A percentile compares a stretch with the other conserved stretches of the same genome.
These are phyloP conservation scores for Rhododendron henanense DNA, from an alignment of 148 eudicot genomes.

Conservation along the genomic window DNA sequence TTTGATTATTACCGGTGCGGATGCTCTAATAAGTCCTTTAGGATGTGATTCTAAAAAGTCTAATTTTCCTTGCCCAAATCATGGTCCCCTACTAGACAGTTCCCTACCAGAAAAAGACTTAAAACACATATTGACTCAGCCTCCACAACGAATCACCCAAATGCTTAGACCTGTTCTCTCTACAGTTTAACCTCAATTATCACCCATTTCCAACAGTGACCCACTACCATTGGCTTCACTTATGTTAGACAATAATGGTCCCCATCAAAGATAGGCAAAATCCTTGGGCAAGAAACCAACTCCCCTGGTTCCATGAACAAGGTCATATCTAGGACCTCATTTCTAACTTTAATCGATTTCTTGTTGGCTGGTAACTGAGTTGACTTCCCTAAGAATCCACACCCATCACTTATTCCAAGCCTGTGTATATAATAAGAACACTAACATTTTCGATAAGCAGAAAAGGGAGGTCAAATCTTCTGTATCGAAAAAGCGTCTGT, in stretches of 20 bases:
- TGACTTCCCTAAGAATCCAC: not conserved
- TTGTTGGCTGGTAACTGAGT: not conserved
- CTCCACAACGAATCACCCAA: constrained; percentile 4
- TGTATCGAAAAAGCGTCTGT: not conserved
- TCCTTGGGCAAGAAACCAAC: not conserved
- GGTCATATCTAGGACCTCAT: not conserved
- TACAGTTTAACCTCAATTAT: not conserved
- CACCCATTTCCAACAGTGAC: constrained; percentile 8
- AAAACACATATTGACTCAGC: not conserved
- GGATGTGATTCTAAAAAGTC: not conserved
- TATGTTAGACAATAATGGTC: not conserved
- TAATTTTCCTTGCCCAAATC: not conserved
- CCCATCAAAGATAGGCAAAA: constrained; percentile 9
- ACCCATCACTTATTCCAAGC: not conserved
- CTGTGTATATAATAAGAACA: not conserved
- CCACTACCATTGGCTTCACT: constrained; percentile 12
- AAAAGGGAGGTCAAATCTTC: not conserved
- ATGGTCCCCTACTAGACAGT: not conserved
- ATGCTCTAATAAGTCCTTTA: not conserved
- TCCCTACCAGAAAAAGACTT: not conserved
- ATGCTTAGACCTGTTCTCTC: not conserved
- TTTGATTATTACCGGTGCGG: no score
- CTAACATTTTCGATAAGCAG: not conserved
- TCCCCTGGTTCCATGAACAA: not conserved
- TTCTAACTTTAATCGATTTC: not conserved